These are phyloP conservation scores for Fraxinus paxiana DNA, from an alignment of 305 asterid genomes.

Conservation along the genomic window DNA sequence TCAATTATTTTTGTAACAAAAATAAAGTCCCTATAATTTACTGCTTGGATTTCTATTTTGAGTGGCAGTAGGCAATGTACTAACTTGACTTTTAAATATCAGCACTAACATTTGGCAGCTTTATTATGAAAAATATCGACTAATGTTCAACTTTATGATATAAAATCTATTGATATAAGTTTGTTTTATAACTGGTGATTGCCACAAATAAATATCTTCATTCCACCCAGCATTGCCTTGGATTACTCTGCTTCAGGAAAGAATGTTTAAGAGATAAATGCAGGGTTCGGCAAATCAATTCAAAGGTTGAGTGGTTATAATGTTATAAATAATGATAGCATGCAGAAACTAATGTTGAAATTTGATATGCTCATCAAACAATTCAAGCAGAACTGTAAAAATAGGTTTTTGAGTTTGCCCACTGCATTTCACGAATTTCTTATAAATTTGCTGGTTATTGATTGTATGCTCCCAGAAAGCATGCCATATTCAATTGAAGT, in stretches of 20 bases:
- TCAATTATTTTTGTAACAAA: not conserved
- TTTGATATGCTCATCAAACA: not conserved
- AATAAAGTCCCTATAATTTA: not conserved
- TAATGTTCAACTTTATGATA: not conserved
- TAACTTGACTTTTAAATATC: not conserved
- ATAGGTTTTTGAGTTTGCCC: not conserved
- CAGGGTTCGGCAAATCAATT: not conserved
- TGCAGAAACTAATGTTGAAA: not conserved
- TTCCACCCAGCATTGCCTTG: not conserved
- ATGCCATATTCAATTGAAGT: not conserved
- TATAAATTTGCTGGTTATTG: not conserved
- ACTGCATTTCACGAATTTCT: not conserved
- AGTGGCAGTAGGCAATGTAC: not conserved
- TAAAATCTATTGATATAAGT: not conserved
- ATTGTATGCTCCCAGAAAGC: not conserved
- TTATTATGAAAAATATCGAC: not conserved
- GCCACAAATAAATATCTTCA: not conserved
- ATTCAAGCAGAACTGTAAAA: not conserved
- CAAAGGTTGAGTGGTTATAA: not conserved
- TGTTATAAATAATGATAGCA: not conserved
- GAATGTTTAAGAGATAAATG: not conserved
- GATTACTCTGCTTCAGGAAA: not conserved
- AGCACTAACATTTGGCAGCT: not conserved
- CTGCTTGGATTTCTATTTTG: not conserved
- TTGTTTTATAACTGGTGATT: not conserved